Evolutionary conservation across 768 basidiomycete species (phyloP), one percentile per base, ranked within the genome.

Genomic region (Hydnum rufescens): DNA sequence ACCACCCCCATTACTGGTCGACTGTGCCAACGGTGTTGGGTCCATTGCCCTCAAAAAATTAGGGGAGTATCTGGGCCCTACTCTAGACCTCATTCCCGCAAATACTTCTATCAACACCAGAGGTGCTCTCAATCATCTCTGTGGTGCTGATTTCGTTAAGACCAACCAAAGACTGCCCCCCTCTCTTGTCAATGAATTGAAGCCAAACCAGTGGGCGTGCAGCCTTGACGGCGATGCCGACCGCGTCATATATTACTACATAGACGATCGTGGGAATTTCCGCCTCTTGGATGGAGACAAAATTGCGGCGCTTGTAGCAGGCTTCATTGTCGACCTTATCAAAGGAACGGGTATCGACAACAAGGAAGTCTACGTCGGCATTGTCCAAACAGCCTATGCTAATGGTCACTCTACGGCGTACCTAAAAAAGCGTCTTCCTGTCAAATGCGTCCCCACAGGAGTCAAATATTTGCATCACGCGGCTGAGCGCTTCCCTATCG

Each of bases 1-100:
- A 51, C 65, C 73, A 6, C 64, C 73, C 16, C 75, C 78, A 32
- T 61, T 99, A 46, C 64, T 83, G n/a, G 71, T 99, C 39, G 95
- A 99, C 64, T 97, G 95, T 63, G 95, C 95, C n/a, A 97, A 99
- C 63, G 95, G 95, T 26, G 95, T 99, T 23, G 95, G 95, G 46
- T 77, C 83, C 16, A 68, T 71, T 4, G 79, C 82, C 34, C 78
- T 85, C 8, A 67, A 68, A 31, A 74, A 72, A 42, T 68, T 97
- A 34, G 61, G 70, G 3, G 65, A 73, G 51, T 71, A 75, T 51
- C 73, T 95, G 23, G 74, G 72, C 18, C 69, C 69, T 25, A 70
- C 68, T 4, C 65, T 97, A 29, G 70, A 74, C 25, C 61, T 96
- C 44, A 66, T 74, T 54, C 68, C 87, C 34, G 72, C 78, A 59